A percentile compares a stretch with the other conserved stretches of the same genome.
Conservation (phyloP, 2,329 filamentous ascomycete genomes). For the Thielaviopsis euricoi region DNA sequence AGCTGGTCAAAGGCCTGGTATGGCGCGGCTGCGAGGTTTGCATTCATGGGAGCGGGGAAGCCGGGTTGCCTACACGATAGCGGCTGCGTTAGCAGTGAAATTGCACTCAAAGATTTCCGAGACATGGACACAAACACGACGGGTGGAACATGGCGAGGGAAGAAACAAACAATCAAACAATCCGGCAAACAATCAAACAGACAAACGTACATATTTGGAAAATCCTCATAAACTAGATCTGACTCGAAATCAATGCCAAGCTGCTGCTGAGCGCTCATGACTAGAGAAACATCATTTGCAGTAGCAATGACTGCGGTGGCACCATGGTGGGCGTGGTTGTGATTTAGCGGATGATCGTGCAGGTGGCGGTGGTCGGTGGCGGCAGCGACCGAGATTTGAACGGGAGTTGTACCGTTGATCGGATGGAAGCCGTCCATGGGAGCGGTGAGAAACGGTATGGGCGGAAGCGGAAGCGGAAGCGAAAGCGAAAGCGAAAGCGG, state of each 20-base stretch:
- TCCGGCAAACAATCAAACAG: neutral
- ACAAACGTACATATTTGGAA: constrained; percentile 1
- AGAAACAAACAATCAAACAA: too few species aligned
- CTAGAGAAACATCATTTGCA: neutral
- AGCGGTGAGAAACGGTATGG: neutral
- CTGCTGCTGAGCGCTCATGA: neutral
- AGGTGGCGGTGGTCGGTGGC: neutral
- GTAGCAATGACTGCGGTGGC: neutral
- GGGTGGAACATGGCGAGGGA: too few species aligned
- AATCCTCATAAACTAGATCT: constrained; percentile 2
- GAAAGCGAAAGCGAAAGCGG: too few species aligned
- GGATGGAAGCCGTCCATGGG: constrained; percentile 8
- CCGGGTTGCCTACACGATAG: too few species aligned
- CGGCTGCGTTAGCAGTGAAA: too few species aligned
- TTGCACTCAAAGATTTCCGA: too few species aligned
- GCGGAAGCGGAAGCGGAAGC: too few species aligned
- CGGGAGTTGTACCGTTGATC: neutral
- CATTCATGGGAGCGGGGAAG: neutral
- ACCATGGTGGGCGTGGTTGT: neutral
- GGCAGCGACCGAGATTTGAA: neutral
- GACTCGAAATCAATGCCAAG: constrained; percentile 2
- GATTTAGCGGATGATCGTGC: neutral
- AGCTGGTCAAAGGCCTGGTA: constrained; percentile 4
- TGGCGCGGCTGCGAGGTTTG: neutral
- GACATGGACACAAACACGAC: too few species aligned